A percentile compares a stretch with the other conserved stretches of the same genome.
Evolutionary conservation across 1,284 basidiomycete genomes (phyloP).

Genomic region (Leccinum solheimii): DNA sequence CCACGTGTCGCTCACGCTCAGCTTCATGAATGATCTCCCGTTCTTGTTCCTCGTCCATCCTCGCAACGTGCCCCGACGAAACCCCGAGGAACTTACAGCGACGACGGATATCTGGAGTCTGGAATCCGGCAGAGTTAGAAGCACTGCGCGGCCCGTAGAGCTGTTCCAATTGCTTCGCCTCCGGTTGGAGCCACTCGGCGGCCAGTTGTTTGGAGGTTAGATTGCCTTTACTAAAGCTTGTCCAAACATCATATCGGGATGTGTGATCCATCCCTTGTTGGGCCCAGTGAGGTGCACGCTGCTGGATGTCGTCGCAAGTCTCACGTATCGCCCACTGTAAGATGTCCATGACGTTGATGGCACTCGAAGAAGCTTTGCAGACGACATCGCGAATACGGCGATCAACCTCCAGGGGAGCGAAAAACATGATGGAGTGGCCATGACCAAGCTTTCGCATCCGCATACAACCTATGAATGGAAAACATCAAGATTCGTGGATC

Average conservation of each 20-base stretch:
- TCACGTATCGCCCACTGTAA: slow-evolving; percentile 46
- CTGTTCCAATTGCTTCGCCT: slow-evolving; percentile 38
- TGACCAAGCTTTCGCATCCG: background rate
- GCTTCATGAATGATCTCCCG: slow-evolving; percentile 47
- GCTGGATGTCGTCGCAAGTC: slow-evolving; percentile 45
- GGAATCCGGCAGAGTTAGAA: slow-evolving; percentile 14
- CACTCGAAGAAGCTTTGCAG: background rate
- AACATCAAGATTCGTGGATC: background rate
- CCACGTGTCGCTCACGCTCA: slow-evolving; percentile 42
- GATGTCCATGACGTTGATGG: slow-evolving; percentile 37
- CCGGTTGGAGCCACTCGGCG: slow-evolving; percentile 38
- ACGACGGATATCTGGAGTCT: background rate
- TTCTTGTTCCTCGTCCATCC: slow-evolving; percentile 11
- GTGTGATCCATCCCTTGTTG: slow-evolving; percentile 47
- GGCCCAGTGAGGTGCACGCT: slow-evolving; percentile 43
- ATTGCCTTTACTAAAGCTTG: slow-evolving; percentile 10
- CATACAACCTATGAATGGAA: background rate
- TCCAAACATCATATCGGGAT: slow-evolving; percentile 37
- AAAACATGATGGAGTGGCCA: background rate
- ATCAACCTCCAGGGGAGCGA: background rate
- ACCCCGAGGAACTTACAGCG: background rate
- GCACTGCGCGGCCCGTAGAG: slow-evolving; percentile 34
- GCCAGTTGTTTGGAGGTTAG: slow-evolving; percentile 17
- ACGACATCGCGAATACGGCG: background rate
- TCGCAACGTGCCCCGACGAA: background rate